Percentiles rank a stretch among this genome's conserved stretches.
Evolutionary conservation across 306 rosid species (phyloP).

Genomic region (Gleditsia sinensis): DNA sequence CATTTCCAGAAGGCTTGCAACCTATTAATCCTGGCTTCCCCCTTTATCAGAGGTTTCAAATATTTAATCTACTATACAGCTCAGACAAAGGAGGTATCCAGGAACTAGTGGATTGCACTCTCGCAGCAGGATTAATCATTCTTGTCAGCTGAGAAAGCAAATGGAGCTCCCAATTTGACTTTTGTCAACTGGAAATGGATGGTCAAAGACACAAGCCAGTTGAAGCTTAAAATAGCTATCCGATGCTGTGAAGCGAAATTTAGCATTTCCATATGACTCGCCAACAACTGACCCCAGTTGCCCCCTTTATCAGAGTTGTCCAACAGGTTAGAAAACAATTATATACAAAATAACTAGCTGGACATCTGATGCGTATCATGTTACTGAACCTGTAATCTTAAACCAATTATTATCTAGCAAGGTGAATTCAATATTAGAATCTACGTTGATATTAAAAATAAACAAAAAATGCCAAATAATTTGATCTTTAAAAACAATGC

Average conservation of each 20-base stretch:
- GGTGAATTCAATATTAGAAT: slow-evolving; percentile 16
- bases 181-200: not conserved
- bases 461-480: not conserved
- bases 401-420: slow-evolving; percentile 4
- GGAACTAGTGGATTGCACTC: not conserved
- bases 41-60: not conserved
- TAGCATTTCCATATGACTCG: not conserved
- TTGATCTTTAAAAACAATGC: slow-evolving; percentile 22
- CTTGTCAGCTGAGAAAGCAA: not conserved
- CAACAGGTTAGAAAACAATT: not conserved
- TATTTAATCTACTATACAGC: not conserved
- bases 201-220: not conserved
- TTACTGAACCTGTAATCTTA: slow-evolving; percentile 8
- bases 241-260: not conserved
- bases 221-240: not conserved
- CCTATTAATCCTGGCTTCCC: not conserved
- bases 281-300: not conserved
- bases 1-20: not conserved
- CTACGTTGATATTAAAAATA: slow-evolving; percentile 18
- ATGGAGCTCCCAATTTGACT: not conserved
- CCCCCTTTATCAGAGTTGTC: slow-evolving; percentile 16
- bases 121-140: not conserved
- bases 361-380: slow-evolving; percentile 11
- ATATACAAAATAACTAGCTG: slow-evolving; percentile 13
- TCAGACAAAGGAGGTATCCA: not conserved